A percentile compares a stretch with the other conserved stretches of the same genome.
Conservation (phyloP, 2,329 filamentous ascomycete species). For the Ophiostoma ips region DNA sequence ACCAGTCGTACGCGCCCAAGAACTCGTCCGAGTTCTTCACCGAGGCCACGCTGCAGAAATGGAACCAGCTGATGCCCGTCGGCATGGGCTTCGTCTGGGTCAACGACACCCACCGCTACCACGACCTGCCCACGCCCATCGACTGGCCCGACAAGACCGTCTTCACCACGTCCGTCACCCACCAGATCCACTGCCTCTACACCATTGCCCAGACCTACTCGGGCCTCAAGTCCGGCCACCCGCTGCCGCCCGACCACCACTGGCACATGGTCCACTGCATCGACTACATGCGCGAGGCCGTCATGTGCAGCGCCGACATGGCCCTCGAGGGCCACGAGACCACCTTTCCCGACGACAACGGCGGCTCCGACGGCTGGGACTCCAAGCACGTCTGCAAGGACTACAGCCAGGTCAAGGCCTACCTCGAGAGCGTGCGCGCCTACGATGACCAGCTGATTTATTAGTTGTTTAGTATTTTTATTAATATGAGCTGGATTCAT, state of each 20-base stretch:
- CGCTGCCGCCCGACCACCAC: conserved; percentile 29
- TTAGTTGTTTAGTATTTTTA: conserved; percentile 12
- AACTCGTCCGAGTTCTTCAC: conserved; percentile 25
- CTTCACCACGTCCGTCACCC: conserved; percentile 24
- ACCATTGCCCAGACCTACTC: conserved; percentile 31
- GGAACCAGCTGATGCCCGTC: conserved; percentile 24
- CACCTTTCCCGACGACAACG: conserved; percentile 32
- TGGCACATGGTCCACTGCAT: conserved; percentile 37
- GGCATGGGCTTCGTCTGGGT: conserved; percentile 25
- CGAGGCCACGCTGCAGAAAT: conserved; percentile 21
- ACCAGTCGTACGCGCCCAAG: conserved; percentile 22
- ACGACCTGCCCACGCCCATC: conserved; percentile 23
- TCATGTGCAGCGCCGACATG: conserved; percentile 32
- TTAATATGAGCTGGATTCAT: neutral
- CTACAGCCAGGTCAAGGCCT: conserved; percentile 26
- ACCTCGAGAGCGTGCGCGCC: conserved; percentile 30
- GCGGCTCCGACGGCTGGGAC: conserved; percentile 32
- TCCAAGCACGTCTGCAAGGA: conserved; percentile 32
- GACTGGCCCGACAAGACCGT: conserved; percentile 23
- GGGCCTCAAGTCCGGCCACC: conserved; percentile 24
- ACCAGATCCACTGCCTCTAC: conserved; percentile 26
- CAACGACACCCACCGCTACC: conserved; percentile 23
- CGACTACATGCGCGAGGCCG: conserved; percentile 32
- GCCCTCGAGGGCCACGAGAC: conserved; percentile 32
- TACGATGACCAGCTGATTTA: conserved; percentile 32